phyloP scores from a whole-genome alignment of 805 yeast species.

The Wickerhamomyces chaumierensis region DNA sequence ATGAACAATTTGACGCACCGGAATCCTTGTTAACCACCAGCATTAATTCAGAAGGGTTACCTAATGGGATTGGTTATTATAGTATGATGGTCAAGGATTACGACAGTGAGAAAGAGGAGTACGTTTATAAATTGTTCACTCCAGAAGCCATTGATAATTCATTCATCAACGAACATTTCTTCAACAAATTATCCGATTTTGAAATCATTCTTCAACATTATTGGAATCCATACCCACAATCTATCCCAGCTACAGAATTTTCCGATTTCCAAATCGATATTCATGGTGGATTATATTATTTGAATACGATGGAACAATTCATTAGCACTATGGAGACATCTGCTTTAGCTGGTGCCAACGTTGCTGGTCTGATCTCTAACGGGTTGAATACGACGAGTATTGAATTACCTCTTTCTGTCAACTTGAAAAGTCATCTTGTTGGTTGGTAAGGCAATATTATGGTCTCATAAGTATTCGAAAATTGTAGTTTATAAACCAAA shows the following conservation, averaged over 20 bases:
- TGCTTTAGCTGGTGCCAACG: constrained; percentile 37
- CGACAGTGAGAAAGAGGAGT: constrained; percentile 17
- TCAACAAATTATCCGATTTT: constrained; percentile 14
- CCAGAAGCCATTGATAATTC: constrained; percentile 11
- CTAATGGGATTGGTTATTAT: constrained; percentile 18
- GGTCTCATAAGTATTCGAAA: too few species aligned
- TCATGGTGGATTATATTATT: constrained; percentile 26
- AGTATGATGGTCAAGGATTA: constrained; percentile 23
- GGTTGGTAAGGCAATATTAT: too few species aligned
- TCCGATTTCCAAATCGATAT: constrained; percentile 17
- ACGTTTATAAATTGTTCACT: constrained; percentile 34
- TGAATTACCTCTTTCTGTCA: neutral
- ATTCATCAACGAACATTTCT: constrained; percentile 9
- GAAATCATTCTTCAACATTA: constrained; percentile 20
- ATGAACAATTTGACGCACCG: constrained; percentile 15
- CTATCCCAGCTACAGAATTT: constrained; percentile 21
- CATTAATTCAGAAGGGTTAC: constrained; percentile 3
- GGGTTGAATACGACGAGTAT: constrained; percentile 18
- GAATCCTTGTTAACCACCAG: constrained; percentile 19
- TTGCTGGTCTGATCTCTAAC: constrained; percentile 29
- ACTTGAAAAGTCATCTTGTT: too few species aligned
- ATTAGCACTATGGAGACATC: constrained; percentile 43
- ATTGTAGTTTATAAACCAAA: too few species aligned
- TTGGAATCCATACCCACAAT: constrained; percentile 35
- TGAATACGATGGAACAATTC: constrained; percentile 34